These are phyloP conservation scores for Verticillium isaacii DNA, from an alignment of 2,329 filamentous ascomycete genomes.

Conservation along the genomic window DNA sequence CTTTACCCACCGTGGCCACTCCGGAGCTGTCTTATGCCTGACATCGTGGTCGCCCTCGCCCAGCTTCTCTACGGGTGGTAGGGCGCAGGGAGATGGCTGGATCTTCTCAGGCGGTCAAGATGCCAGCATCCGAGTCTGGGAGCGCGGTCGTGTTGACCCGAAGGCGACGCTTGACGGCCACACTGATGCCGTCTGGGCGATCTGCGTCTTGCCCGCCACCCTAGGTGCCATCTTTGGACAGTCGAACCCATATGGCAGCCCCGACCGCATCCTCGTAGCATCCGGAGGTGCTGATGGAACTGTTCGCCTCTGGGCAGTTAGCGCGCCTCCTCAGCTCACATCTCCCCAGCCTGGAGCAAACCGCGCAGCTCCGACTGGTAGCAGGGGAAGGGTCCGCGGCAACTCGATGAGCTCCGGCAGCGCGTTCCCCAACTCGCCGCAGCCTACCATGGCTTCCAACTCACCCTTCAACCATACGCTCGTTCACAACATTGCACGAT, in stretches of 20 bases:
- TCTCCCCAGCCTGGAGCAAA: constrained; percentile 68
- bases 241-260: constrained; percentile 67
- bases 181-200: constrained; percentile 91
- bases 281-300: constrained; percentile 89
- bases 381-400: constrained; percentile 72
- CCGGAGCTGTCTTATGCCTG: constrained; percentile 82
- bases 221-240: constrained; percentile 76
- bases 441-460: constrained; percentile 78
- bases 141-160: constrained; percentile 87
- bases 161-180: constrained; percentile 93
- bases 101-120: constrained; percentile 98
- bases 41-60: constrained; percentile 83
- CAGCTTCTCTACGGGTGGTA: constrained; percentile 83
- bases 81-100: constrained; percentile 90
- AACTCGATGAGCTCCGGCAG: constrained; percentile 95
- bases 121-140: constrained; percentile 89
- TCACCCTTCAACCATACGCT: constrained; percentile 86
- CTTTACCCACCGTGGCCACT: constrained; percentile 92
- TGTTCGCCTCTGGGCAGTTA: constrained; percentile 92
- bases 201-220: constrained; percentile 86
- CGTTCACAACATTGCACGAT: constrained; percentile 76
- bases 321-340: constrained; percentile 78
- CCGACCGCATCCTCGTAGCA: constrained; percentile 84
- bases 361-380: constrained; percentile 50
- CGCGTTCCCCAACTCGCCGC: constrained; percentile 83